Conservation (phyloP, 2,329 filamentous ascomycete species). For the Phaeosphaeria sp. region DNA sequence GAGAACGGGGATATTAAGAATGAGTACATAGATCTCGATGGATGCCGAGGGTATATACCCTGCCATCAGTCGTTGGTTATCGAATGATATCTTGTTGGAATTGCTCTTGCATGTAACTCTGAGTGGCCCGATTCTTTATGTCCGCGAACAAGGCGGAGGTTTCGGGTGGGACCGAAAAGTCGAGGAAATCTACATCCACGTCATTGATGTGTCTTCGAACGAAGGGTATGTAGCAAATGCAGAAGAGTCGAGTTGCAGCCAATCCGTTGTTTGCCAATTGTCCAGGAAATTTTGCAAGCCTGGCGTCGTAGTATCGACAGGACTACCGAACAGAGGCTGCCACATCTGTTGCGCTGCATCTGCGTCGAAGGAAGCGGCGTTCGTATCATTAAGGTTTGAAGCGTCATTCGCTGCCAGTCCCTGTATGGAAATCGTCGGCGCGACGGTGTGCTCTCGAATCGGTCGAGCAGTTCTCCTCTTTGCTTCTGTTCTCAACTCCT, state of each 20-base stretch:
- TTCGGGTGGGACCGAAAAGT: too few species aligned
- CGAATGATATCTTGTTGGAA: not conserved
- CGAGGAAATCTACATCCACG: conserved; percentile 11
- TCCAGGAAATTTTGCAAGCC: conserved; percentile 30
- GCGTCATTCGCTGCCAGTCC: not conserved
- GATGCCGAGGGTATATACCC: not conserved
- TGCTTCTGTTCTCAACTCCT: conserved; percentile 54
- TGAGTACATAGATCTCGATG: not conserved
- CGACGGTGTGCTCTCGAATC: not conserved
- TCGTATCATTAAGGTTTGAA: not conserved
- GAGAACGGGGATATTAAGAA: too few species aligned
- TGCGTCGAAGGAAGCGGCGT: not conserved
- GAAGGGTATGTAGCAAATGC: conserved; percentile 28
- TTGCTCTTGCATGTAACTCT: not conserved
- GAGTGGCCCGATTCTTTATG: too few species aligned
- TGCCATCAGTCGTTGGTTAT: not conserved
- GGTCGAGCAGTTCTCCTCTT: conserved; percentile 25
- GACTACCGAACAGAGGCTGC: conserved; percentile 30
- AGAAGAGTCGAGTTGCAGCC: conserved; percentile 44
- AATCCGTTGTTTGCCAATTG: conserved; percentile 44
- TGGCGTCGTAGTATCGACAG: conserved; percentile 20
- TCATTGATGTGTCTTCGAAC: conserved; percentile 7
- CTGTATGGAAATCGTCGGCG: not conserved
- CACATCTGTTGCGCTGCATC: conserved; percentile 12
- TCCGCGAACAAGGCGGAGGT: too few species aligned